Conservation (phyloP, 495 filamentous ascomycete species). For the Neurospora africana region DNA sequence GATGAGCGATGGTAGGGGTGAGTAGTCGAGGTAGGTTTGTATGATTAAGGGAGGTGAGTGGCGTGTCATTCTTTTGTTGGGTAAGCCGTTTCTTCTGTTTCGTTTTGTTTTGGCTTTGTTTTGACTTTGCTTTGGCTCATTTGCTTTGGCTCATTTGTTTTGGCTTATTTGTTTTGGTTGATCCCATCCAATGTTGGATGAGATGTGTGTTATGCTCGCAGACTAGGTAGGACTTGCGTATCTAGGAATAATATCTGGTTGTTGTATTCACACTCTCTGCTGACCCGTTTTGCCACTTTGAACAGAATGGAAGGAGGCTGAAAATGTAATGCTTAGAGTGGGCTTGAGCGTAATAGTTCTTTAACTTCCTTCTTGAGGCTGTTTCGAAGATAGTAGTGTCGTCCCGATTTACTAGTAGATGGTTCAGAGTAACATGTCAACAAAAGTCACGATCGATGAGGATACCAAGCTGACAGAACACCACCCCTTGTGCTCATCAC, state of each 20-base stretch:
- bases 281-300: not conserved
- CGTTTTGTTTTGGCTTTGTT: not conserved
- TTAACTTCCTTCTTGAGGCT: fast-evolving
- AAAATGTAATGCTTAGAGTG: not conserved
- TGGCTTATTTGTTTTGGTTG: not conserved
- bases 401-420: not conserved
- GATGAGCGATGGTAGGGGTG: not conserved
- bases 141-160: no score
- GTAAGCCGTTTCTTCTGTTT: not conserved
- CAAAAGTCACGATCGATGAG: not conserved
- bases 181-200: not conserved
- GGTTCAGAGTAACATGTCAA: not conserved
- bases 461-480: not conserved
- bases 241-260: not conserved
- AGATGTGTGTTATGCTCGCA: not conserved
- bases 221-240: not conserved
- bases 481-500: not conserved
- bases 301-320: not conserved
- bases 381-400: not conserved
- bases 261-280: not conserved
- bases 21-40: not conserved
- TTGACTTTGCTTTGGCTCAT: not conserved
- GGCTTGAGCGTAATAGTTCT: not conserved
- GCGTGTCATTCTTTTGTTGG: not conserved
- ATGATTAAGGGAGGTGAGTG: not conserved